phyloP scores from a whole-genome alignment of 257 asterid species.

The Solanum clarkiae region DNA sequence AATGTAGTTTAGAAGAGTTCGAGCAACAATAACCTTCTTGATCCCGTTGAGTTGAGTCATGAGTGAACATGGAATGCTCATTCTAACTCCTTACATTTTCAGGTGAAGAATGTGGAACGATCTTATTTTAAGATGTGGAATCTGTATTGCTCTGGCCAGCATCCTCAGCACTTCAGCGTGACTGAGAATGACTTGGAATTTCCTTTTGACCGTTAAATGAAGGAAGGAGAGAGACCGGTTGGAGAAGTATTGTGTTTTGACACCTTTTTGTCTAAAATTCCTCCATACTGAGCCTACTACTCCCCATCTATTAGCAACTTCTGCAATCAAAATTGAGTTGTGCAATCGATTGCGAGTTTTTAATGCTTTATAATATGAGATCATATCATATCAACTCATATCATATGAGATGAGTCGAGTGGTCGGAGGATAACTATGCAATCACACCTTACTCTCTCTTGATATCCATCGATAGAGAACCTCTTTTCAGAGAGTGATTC shows the following conservation, averaged over 20 bases:
- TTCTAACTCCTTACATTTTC: background rate
- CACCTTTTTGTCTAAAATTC: background rate
- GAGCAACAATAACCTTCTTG: background rate
- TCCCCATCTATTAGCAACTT: background rate
- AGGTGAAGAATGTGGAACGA: constrained; percentile 86
- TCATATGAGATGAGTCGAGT: no score
- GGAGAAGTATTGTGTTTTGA: background rate
- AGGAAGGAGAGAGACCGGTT: background rate
- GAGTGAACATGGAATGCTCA: background rate
- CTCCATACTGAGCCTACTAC: background rate
- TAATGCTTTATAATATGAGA: background rate
- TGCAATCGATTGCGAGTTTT: background rate
- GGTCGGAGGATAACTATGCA: no score
- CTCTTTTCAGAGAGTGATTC: no score
- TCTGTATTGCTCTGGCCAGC: constrained; percentile 67
- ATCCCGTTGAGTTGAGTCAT: background rate
- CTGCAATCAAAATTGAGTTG: background rate
- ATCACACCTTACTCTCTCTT: no score
- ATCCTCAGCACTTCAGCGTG: constrained; percentile 82
- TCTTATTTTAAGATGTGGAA: constrained; percentile 94
- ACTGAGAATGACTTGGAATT: constrained; percentile 59
- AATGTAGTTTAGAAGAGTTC: background rate
- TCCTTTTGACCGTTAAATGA: constrained; percentile 40
- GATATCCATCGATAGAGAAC: no score
- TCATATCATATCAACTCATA: no score